Conservation (phyloP, 1,284 basidiomycete genomes). For the Ustilago xerochloae region DNA sequence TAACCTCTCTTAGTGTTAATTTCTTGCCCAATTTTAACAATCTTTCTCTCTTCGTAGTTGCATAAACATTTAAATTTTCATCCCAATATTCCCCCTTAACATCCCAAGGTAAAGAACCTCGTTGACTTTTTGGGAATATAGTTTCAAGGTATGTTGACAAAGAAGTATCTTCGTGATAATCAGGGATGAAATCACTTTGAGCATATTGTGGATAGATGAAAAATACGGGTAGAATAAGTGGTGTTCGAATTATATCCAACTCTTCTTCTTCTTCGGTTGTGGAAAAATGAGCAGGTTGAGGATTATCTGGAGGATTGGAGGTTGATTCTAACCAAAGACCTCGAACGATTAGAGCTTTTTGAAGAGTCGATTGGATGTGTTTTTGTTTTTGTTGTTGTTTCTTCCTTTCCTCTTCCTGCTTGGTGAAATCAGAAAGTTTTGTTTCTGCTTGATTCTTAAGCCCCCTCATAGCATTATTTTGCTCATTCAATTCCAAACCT, state of each 20-base stretch:
- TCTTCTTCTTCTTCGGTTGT: no score
- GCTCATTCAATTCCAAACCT: constrained; percentile 30
- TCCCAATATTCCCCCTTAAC: constrained; percentile 77
- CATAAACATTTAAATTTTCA: constrained; percentile 81
- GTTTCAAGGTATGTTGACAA: constrained; percentile 81
- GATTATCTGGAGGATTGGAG: constrained; percentile 73
- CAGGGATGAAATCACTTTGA: constrained; percentile 85
- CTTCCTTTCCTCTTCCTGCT: constrained; percentile 68
- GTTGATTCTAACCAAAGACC: constrained; percentile 61
- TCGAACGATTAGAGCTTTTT: constrained; percentile 75
- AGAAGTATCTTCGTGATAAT: constrained; percentile 86
- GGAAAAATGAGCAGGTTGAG: constrained; percentile 71
- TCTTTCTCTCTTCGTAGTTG: constrained; percentile 79
- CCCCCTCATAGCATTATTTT: constrained; percentile 44
- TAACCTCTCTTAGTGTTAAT: constrained; percentile 83
- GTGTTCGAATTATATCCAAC: constrained; percentile 70
- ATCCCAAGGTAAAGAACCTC: constrained; percentile 81
- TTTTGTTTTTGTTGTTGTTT: constrained; percentile 72
- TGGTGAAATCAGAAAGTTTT: constrained; percentile 70
- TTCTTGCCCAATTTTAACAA: constrained; percentile 90
- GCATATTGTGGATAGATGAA: constrained; percentile 91
- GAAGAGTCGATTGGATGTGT: constrained; percentile 71
- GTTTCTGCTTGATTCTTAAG: constrained; percentile 47
- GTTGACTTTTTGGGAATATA: constrained; percentile 80
- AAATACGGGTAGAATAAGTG: constrained; percentile 86